Conservation (phyloP, 169 alveolate species). For the Cryptosporidium ryanae region DNA sequence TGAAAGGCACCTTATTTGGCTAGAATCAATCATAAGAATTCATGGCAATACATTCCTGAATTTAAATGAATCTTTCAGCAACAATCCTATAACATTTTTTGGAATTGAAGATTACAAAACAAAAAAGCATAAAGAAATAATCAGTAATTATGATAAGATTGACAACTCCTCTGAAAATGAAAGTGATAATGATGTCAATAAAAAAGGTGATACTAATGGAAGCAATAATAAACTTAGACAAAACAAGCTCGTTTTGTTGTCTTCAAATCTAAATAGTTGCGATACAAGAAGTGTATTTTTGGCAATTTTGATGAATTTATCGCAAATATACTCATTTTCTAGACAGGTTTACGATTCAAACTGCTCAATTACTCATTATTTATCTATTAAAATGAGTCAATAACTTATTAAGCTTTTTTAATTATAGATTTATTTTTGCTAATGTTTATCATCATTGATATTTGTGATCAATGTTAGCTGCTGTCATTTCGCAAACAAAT, state of each 20-base stretch:
- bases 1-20: slow-evolving; percentile 75
- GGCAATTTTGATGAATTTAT: slow-evolving; percentile 38
- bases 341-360: slow-evolving; percentile 64
- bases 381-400: slow-evolving; percentile 1
- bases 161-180: neutral
- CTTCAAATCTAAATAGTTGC: slow-evolving; percentile 20
- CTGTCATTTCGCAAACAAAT: too few species aligned
- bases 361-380: slow-evolving; percentile 32
- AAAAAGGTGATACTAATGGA: neutral
- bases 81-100: neutral
- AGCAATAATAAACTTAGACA: slow-evolving; percentile 30
- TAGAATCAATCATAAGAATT: slow-evolving; percentile 76
- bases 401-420: neutral
- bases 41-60: slow-evolving; percentile 77
- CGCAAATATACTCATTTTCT: slow-evolving; percentile 59
- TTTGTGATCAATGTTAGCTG: too few species aligned
- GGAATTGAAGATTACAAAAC: neutral
- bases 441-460: too few species aligned
- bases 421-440: too few species aligned
- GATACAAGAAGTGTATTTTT: slow-evolving; percentile 67
- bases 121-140: neutral
- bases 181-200: too few species aligned
- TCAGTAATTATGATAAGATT: neutral
- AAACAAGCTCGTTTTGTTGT: slow-evolving; percentile 37
- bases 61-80: slow-evolving; percentile 4